Evolutionary conservation across 805 yeast species (phyloP), one percentile per base, ranked within the genome.

Genomic region (Lipomyces chichibuensis): DNA sequence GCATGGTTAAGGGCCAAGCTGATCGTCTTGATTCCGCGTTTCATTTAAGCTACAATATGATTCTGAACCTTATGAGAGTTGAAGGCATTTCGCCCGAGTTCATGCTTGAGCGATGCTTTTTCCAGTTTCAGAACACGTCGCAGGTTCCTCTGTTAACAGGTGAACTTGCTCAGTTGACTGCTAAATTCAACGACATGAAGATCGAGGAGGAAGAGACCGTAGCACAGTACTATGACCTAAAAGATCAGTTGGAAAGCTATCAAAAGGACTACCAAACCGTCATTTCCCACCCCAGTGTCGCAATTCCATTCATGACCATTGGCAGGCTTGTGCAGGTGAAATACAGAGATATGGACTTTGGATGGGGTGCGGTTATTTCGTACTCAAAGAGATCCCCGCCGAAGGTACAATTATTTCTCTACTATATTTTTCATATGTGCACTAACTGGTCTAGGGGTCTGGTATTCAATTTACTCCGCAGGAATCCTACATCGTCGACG

Each of bases 1-100:
- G 98, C 1, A 95, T 95, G 99, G 99, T 95, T 27, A 94, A 94
- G 78, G 99, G 99, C 76, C 97, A 92, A 76, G 98, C 99, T 39
- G 99, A 95, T 80, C 84, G 99, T 73, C 84, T 95, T 66, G 98
- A 95, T 76, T 94, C 98, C 25, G 98, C 99, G 0, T 95, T 95
- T 84, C 99, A 95, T 77, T 81, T 95, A 69, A 98, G 98, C 29
- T 95, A 95, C 79, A 95, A 95, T 77, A 95, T 95, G 99, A 91
- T 93, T 74, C 84, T 95, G 78, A 95, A 95, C 77, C 83, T 95
- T 77, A 87, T 95, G 89, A 87, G 99, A 76, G 99, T 95, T 17
- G 99, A 95, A 80, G 99, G 99, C 67, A 91, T 95, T 64, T 92
- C 98, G 0, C 98, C 99, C 0, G 99, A 95, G 77, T 95, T 90